phyloP scores from a whole-genome alignment of 2,329 filamentous ascomycete genomes.

The Pseudogymnoascus sp. region DNA sequence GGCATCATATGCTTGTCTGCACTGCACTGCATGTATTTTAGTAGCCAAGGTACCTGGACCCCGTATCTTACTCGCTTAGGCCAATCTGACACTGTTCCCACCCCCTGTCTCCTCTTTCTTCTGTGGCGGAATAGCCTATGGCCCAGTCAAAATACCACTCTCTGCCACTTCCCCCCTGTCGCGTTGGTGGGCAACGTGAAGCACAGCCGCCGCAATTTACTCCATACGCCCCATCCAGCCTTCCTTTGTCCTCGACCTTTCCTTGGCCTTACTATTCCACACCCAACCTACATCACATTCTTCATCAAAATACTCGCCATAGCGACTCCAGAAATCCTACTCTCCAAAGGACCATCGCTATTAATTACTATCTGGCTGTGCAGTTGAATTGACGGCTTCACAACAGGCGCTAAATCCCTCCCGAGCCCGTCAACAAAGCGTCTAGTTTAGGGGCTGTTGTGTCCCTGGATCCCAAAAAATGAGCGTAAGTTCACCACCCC shows the following conservation, averaged over 20 bases:
- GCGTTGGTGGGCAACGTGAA: not conserved
- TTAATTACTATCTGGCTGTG: not conserved
- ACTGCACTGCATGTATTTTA: not conserved
- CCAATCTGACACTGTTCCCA: not conserved
- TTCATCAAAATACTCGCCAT: not conserved
- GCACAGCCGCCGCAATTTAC: constrained; percentile 2
- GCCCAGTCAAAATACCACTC: not conserved
- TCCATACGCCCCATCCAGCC: constrained; percentile 1
- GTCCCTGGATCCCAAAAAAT: not conserved
- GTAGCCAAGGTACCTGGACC: not conserved
- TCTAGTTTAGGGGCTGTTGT: constrained; percentile 4
- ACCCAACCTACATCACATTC: not conserved
- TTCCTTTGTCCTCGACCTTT: not conserved
- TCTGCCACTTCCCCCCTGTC: not conserved
- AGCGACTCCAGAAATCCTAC: not conserved
- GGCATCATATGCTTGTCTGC: not conserved
- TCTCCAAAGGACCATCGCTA: not conserved
- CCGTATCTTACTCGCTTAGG: not conserved
- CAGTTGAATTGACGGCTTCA: not conserved
- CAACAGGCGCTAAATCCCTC: not conserved
- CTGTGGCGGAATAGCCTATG: not conserved
- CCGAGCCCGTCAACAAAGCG: not conserved
- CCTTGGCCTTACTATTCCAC: not conserved
- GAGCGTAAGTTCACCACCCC: not conserved
- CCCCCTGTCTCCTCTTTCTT: not conserved